These are phyloP conservation scores for Talaromyces sp. DNA, from an alignment of 2,329 filamentous ascomycete genomes.

Conservation along the genomic window DNA sequence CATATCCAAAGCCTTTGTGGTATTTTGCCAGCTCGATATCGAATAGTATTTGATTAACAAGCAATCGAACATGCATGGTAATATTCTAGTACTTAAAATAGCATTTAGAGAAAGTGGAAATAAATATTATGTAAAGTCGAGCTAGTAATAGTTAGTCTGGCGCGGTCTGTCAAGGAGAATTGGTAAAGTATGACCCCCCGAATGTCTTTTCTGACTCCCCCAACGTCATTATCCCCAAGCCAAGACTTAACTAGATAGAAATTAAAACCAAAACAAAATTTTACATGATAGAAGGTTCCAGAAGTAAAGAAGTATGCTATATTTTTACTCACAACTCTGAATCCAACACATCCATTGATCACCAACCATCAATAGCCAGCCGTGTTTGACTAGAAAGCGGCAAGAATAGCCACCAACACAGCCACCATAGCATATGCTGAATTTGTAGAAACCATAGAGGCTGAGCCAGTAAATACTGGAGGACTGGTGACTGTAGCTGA, in stretches of 20 bases:
- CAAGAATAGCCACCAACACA: neutral
- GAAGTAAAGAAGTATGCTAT: no score
- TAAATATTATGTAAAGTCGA: neutral
- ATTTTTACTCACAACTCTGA: neutral
- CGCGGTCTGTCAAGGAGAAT: neutral
- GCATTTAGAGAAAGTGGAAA: no score
- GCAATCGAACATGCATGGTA: no score
- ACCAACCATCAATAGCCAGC: neutral
- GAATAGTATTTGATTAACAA: neutral
- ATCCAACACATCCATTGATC: neutral
- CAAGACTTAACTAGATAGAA: neutral
- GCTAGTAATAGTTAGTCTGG: neutral
- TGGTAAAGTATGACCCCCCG: neutral
- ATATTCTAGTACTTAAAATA: no score
- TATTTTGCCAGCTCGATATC: neutral
- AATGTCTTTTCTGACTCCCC: neutral
- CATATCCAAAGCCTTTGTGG: neutral
- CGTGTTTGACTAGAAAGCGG: neutral
- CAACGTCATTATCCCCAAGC: neutral
- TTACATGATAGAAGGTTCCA: neutral
- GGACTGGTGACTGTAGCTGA: neutral
- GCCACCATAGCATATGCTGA: neutral
- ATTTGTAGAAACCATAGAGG: neutral
- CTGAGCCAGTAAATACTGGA: slow-evolving; percentile 5
- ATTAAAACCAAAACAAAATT: neutral